Base-by-base conservation (phyloP, 2,329 filamentous ascomycete genomes). In the Tolypocladium ophioglossoides region DNA sequence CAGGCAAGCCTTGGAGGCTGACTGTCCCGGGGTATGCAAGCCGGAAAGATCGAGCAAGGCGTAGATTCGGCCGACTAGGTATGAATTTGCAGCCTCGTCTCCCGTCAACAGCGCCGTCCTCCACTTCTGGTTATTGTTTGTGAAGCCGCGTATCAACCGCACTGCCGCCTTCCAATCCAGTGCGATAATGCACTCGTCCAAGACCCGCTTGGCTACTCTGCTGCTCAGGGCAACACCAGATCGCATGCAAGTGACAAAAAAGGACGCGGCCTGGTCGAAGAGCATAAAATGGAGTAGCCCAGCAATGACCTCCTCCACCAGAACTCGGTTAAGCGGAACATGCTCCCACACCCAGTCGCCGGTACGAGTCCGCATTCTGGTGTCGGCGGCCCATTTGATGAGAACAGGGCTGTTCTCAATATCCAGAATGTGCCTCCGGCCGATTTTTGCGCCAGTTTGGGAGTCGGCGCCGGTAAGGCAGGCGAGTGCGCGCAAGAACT, bases 281-380 rank as follows among this genome's bases (percentile, higher is more conserved):
- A 73, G 67, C 54, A 68, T 71, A 44, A 80, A 76, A 40, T 74
- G 69, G 11, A 83, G 62, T 51, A 82, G 69, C 1, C 77, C 75
- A 40, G 68, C 61, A 27, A 83, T 67, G 3, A 80, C 67, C 50
- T 71, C 66, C 56, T 80, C 72, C 11, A 76, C 68, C 6, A 80
- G 59, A 2, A 64, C 58, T 9, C 64, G 65, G 39, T 68, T 67
- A 18, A 79, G 60, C 4, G 62, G 63, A 2, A 70, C 67, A 48
- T 74, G 71, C 59, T 76, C 64, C 54, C 72, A 71, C 18, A 73
- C 66, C 55, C 66, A 73, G 4, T 70, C 63, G 5, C 68, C 70
- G 34, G 55, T 60, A 55, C 53, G 59, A 38, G 62, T 56, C 34
- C 64, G 58, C 22, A 59, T 61, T 55, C 52, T 59, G 51, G 58